Conservation (phyloP, 2,329 filamentous ascomycete genomes). For the Aspergillus udagawae region DNA sequence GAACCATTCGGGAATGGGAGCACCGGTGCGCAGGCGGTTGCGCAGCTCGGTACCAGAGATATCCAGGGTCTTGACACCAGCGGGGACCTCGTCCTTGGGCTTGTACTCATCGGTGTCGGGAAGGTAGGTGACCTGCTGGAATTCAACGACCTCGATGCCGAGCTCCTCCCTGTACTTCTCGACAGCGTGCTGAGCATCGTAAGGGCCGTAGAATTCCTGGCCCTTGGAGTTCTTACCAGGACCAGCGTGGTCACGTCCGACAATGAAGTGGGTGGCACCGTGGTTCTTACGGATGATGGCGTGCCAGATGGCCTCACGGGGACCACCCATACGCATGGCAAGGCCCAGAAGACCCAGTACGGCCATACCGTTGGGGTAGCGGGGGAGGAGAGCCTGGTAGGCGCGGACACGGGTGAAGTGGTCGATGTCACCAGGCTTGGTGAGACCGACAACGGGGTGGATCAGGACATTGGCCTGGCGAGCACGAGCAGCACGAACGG, state of each 20-base stretch:
- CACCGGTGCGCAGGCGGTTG: slow-evolving; percentile 81
- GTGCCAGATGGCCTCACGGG: slow-evolving; percentile 98
- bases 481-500: slow-evolving; percentile 89
- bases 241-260: slow-evolving; percentile 95
- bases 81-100: slow-evolving; percentile 82
- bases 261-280: slow-evolving; percentile 98
- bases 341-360: slow-evolving; percentile 90
- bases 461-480: slow-evolving; percentile 98
- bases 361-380: slow-evolving; percentile 99
- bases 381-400: slow-evolving; percentile 92
- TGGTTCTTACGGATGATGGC: slow-evolving; percentile 99
- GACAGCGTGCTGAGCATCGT: slow-evolving; percentile 93
- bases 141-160: slow-evolving; percentile 96
- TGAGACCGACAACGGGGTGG: slow-evolving; percentile 96
- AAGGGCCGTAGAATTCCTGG: slow-evolving; percentile 95
- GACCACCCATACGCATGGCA: slow-evolving; percentile 98
- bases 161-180: slow-evolving; percentile 96
- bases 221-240: slow-evolving; percentile 98
- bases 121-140: slow-evolving; percentile 99
- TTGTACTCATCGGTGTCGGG: slow-evolving; percentile 96
- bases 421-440: slow-evolving; percentile 98
- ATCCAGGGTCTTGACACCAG: slow-evolving; percentile 79
- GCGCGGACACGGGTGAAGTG: slow-evolving; percentile 99
- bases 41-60: slow-evolving; percentile 90
- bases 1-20: slow-evolving; percentile 98